Percentiles rank a stretch among this genome's conserved stretches.
These are phyloP conservation scores for Fraxinus baroniana DNA, from an alignment of 305 asterid genomes.

Conservation along the genomic window DNA sequence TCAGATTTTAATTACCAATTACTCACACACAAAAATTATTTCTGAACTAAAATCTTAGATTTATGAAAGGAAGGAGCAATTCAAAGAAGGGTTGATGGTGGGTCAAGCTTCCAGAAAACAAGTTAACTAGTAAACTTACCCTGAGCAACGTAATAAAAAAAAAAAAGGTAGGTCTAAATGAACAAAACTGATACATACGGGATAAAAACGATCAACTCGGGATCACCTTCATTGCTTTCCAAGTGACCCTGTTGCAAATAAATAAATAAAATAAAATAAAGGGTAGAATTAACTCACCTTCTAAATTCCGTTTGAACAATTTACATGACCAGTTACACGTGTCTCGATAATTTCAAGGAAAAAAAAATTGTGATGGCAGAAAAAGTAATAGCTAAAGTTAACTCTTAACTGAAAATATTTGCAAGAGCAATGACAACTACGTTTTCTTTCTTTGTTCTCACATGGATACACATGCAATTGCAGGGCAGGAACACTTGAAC, in stretches of 20 bases:
- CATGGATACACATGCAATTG: background rate
- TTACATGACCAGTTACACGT: background rate
- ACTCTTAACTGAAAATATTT: background rate
- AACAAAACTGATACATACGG: constrained; percentile 61
- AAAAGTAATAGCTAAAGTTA: background rate
- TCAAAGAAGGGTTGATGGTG: background rate
- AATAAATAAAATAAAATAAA: constrained; percentile 15
- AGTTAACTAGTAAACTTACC: background rate
- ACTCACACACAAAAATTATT: background rate
- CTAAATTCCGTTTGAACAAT: background rate
- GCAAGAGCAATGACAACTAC: background rate
- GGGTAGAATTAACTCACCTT: constrained; percentile 7
- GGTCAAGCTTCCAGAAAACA: background rate
- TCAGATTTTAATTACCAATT: background rate
- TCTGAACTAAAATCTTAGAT: background rate
- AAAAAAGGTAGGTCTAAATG: background rate
- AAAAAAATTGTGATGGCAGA: background rate
- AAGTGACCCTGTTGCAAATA: constrained; percentile 63
- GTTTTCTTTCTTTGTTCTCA: background rate
- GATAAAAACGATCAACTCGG: constrained; percentile 89
- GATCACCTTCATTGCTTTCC: constrained; percentile 98
- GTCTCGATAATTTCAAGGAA: background rate
- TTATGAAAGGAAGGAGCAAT: background rate
- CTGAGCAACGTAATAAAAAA: background rate
- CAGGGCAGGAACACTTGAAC: background rate